Evolutionary conservation across 2,329 filamentous ascomycete species (phyloP).

Genomic region (Teratosphaeria viscida): DNA sequence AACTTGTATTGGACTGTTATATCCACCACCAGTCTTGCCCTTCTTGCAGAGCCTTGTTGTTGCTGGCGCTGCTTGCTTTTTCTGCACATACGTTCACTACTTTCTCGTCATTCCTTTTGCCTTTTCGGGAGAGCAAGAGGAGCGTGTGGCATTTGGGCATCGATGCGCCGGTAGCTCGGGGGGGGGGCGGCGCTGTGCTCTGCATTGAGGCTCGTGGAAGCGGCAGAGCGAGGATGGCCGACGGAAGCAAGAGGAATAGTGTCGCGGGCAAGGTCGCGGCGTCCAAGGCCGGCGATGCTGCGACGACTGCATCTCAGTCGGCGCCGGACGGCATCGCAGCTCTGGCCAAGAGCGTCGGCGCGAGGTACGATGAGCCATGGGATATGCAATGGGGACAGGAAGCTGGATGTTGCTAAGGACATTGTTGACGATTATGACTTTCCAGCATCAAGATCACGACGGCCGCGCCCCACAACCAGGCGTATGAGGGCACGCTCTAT

Average conservation of each 20-base stretch:
- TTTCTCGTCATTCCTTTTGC: neutral
- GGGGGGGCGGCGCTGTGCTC: neutral
- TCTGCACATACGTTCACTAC: neutral
- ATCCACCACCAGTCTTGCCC: neutral
- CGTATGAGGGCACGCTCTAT: constrained; percentile 52
- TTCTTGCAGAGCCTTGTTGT: neutral
- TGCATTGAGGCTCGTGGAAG: neutral
- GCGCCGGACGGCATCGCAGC: constrained; percentile 38
- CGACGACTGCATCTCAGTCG: constrained; percentile 26
- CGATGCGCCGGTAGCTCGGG: constrained; percentile 5
- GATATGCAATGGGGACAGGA: neutral
- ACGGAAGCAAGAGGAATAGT: constrained; percentile 45
- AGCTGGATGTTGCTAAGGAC: neutral
- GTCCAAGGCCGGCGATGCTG: constrained; percentile 30
- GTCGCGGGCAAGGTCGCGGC: constrained; percentile 44
- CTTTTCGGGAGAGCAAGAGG: neutral
- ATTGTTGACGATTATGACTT: neutral
- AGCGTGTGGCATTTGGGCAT: neutral
- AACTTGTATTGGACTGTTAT: neutral
- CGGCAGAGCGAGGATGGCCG: constrained; percentile 36
- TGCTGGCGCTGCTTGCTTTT: neutral
- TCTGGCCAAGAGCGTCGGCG: constrained; percentile 51
- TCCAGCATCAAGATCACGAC: constrained; percentile 49
- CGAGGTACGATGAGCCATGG: constrained; percentile 39
- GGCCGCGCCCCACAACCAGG: constrained; percentile 38